Base-by-base conservation (phyloP, 2,329 filamentous ascomycete species). In the Fusarium udum region DNA sequence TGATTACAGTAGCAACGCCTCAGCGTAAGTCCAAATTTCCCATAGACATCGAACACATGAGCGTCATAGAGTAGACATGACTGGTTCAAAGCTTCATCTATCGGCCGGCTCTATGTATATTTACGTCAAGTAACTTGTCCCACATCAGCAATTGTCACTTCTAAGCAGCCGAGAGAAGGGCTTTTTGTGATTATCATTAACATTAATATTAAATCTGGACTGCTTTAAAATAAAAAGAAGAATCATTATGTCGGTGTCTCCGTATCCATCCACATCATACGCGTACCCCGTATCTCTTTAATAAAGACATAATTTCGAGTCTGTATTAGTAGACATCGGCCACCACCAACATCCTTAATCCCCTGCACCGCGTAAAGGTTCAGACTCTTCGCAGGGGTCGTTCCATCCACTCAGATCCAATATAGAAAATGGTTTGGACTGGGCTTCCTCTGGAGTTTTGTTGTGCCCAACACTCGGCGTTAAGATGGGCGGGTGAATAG, bases 311-410 rank as follows among this genome's bases (percentile, higher is more conserved):
- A 31, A 39, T 31, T 28, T 59, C 31, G 70, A 77, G 75, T 72
- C 75, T 74, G 73, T 59, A 76, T 76, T 73, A 61, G 75, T 76
- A 60, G 65, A 64, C 67, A 61, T 66, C 18, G 40, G 59, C 69
- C 67, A 67, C 67, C 67, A 52, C 70, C 46, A 65, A 61, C 45
- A 46, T 57, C 68, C 46, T 60, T 71, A 77, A 76, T 76, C 75
- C 75, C 75, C 75, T 71, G 73, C 75, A 77, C 75, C 75, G 49
- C 75, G 75, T 69, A 77, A 77, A 77, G 75, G 75, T 77, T 77
- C 73, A 77, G 73, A 77, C 75, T 77, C 75, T 58, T 68, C 37
- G 67, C 68, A 75, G 73, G 75, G 75, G 75, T 68, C 28, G 53
- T 40, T 52, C 73, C 75, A 74, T 71, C 73, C 55, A 34, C 73